Conservation (phyloP, 495 filamentous ascomycete genomes). For the Hyaloscypha variabilis region DNA sequence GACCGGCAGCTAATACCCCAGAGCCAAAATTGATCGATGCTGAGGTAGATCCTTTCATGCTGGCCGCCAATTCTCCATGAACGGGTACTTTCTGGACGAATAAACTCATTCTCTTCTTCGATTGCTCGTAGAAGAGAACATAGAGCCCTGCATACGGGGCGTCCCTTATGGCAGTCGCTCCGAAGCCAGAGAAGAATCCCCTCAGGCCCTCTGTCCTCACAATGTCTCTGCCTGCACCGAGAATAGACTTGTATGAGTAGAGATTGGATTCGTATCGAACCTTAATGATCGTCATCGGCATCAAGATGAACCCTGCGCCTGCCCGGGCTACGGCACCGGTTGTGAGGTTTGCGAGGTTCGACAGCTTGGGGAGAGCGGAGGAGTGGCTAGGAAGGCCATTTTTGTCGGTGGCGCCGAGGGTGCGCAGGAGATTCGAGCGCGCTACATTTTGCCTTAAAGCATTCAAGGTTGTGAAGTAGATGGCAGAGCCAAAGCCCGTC, state of each 20-base stretch:
- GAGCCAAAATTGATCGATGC: constrained; percentile 83
- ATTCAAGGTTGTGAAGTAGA: constrained; percentile 93
- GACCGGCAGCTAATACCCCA: constrained; percentile 74
- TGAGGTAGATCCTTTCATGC: constrained; percentile 45
- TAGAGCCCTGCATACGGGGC: constrained; percentile 96
- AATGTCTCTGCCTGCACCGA: constrained; percentile 74
- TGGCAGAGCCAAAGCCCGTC: constrained; percentile 87
- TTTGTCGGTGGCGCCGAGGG: constrained; percentile 29
- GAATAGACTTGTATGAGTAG: constrained; percentile 82
- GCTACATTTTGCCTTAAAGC: constrained; percentile 73
- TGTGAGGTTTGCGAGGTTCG: constrained; percentile 80
- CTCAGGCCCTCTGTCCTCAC: constrained; percentile 69
- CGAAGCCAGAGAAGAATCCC: constrained; percentile 92
- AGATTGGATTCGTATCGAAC: constrained; percentile 89
- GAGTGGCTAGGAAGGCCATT: constrained; percentile 47
- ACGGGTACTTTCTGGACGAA: constrained; percentile 26
- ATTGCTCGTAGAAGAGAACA: constrained; percentile 90
- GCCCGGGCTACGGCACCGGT: constrained; percentile 84
- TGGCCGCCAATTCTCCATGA: constrained; percentile 12
- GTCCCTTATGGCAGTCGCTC: constrained; percentile 90
- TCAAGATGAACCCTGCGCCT: constrained; percentile 85
- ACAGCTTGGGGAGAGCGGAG: constrained; percentile 81
- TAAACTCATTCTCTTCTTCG: constrained; percentile 66
- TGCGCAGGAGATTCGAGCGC: constrained; percentile 42
- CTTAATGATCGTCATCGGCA: constrained; percentile 96